Conservation (phyloP, 306 rosid genomes). For the Calophaca sinica region DNA sequence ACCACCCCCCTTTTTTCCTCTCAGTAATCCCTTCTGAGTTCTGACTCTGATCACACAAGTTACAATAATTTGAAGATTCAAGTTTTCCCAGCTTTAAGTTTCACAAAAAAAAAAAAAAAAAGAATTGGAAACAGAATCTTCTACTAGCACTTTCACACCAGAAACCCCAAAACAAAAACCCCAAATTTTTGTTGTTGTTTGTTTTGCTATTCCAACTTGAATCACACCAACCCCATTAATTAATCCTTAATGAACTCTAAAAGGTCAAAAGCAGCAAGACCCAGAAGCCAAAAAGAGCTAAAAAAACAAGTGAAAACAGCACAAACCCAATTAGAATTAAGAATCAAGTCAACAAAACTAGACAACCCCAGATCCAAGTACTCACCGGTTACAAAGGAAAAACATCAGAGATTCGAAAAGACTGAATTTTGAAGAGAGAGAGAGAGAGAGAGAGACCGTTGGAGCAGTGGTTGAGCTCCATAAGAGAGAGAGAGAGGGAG, state of each 20-base stretch:
- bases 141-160: constrained; percentile 11
- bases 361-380: constrained; percentile 60
- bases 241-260: constrained; percentile 29
- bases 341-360: constrained; percentile 31
- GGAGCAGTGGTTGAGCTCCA: constrained; percentile 65
- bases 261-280: constrained; percentile 28
- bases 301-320: constrained; percentile 40
- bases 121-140: constrained; percentile 11
- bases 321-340: constrained; percentile 39
- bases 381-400: constrained; percentile 13
- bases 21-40: constrained; percentile 17
- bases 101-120: neutral
- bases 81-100: constrained; percentile 19
- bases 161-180: neutral
- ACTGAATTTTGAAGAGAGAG: constrained; percentile 10
- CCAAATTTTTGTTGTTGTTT: neutral
- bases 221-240: constrained; percentile 6
- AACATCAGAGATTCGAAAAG: neutral
- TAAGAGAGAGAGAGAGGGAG: constrained; percentile 8
- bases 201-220: constrained; percentile 5
- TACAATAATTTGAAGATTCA: constrained; percentile 20
- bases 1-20: too few species aligned
- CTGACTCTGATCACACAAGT: constrained; percentile 37
- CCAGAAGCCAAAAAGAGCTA: constrained; percentile 49
- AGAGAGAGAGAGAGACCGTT: constrained; percentile 53